Conservation (phyloP, 2,329 filamentous ascomycete genomes). For the Fusarium longipes region DNA sequence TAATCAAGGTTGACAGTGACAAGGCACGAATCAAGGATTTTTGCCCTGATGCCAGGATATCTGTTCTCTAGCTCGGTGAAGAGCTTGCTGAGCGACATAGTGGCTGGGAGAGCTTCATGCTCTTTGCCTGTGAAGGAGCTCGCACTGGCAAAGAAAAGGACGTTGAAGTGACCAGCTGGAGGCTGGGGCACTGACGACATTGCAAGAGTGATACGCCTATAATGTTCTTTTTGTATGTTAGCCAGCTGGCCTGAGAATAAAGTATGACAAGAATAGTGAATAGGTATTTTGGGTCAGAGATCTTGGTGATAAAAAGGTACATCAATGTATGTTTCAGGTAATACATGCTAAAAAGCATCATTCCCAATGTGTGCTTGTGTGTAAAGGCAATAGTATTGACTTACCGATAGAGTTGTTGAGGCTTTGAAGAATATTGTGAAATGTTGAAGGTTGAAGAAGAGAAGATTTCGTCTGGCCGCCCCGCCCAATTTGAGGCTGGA, state of each 20-base stretch:
- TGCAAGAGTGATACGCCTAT: conserved; percentile 7
- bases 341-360: conserved; percentile 70
- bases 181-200: conserved; percentile 59
- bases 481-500: conserved; percentile 39
- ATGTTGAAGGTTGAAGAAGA: conserved; percentile 22
- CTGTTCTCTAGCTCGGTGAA: conserved; percentile 74
- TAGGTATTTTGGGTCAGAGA: conserved; percentile 66
- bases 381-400: conserved; percentile 28
- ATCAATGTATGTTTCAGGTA: conserved; percentile 68
- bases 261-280: conserved; percentile 10
- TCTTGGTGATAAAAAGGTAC: conserved; percentile 75
- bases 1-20: conserved; percentile 86
- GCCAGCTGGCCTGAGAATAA: conserved; percentile 12
- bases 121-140: conserved; percentile 76
- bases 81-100: conserved; percentile 70
- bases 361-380: conserved; percentile 48
- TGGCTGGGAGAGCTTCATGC: conserved; percentile 73
- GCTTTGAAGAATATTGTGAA: conserved; percentile 16
- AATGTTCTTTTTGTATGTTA: conserved; percentile 38
- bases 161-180: conserved; percentile 75
- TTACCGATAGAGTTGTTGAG: conserved; percentile 49
- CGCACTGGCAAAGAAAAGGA: conserved; percentile 86
- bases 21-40: conserved; percentile 77
- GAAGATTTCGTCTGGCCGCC: conserved; percentile 19
- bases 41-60: conserved; percentile 75